Evolutionary conservation across 768 basidiomycete genomes (phyloP).

Genomic region (Boletus rubescentipes): DNA sequence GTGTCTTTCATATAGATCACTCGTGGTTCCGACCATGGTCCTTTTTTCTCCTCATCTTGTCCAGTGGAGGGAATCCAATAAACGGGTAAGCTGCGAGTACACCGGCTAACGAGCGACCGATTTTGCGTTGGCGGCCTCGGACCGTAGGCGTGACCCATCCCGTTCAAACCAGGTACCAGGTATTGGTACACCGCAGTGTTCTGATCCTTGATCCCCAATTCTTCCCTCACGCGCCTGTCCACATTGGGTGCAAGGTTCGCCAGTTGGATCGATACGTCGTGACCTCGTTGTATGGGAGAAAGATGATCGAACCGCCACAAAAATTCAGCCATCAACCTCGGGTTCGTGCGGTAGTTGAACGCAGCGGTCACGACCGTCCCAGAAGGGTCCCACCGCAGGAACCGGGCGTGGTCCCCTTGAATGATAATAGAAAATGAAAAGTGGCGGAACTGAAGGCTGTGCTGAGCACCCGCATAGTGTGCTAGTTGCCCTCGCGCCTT

Average conservation of each 20-base stretch:
- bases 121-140: not conserved
- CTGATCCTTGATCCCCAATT: not conserved
- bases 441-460: slow-evolving; percentile 30
- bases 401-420: slow-evolving; percentile 22
- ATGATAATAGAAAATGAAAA: slow-evolving; percentile 33
- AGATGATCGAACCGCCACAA: not conserved
- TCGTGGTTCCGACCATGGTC: not conserved
- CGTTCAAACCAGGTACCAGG: not conserved
- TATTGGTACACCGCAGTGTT: not conserved
- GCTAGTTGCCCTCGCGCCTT: slow-evolving; percentile 21
- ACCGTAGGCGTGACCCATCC: not conserved
- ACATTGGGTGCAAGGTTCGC: not conserved
- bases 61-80: slow-evolving; percentile 6
- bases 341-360: not conserved
- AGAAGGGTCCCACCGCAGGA: slow-evolving; percentile 37
- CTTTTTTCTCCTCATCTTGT: not conserved
- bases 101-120: not conserved
- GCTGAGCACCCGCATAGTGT: slow-evolving; percentile 22
- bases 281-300: not conserved
- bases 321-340: not conserved
- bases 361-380: not conserved
- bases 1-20: slow-evolving; percentile 7
- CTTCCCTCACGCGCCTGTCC: not conserved
- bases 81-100: not conserved
- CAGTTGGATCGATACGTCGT: not conserved